Percentiles rank a stretch among this genome's conserved stretches.
These are phyloP conservation scores for Orbilia brochopaga DNA, from an alignment of 2,329 filamentous ascomycete genomes.

Conservation along the genomic window DNA sequence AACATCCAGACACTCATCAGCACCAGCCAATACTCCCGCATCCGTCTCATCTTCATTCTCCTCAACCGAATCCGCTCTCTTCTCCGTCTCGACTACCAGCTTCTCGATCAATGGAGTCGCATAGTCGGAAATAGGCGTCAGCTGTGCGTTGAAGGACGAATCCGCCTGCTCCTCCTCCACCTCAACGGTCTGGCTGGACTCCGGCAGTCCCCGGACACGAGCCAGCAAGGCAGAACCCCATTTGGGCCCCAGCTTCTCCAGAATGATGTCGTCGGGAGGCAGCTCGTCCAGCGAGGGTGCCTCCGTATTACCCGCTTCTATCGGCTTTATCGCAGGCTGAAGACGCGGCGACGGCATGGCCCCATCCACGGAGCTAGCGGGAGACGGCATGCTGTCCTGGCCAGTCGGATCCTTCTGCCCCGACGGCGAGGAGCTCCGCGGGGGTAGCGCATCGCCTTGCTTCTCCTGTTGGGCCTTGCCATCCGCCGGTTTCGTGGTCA, in stretches of 20 bases:
- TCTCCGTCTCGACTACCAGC: slow-evolving; percentile 31
- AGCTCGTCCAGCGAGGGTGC: slow-evolving; percentile 23
- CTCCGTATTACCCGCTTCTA: slow-evolving; percentile 8
- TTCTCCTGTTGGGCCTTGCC: slow-evolving; percentile 12
- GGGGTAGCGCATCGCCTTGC: neutral
- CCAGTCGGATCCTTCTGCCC: slow-evolving; percentile 43
- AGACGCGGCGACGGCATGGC: slow-evolving; percentile 1
- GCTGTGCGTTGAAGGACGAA: slow-evolving; percentile 21
- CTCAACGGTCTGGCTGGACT: slow-evolving; percentile 3
- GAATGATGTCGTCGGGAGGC: slow-evolving; percentile 26
- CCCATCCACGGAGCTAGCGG: slow-evolving; percentile 19
- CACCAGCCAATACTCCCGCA: neutral
- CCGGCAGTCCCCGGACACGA: slow-evolving; percentile 15
- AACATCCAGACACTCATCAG: neutral
- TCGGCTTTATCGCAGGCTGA: slow-evolving; percentile 2
- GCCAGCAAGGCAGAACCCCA: slow-evolving; percentile 25
- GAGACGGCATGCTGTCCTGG: slow-evolving; percentile 30
- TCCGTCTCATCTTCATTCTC: neutral
- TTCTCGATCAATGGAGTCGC: slow-evolving; percentile 28
- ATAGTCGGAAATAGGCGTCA: slow-evolving; percentile 43
- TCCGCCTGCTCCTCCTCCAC: neutral
- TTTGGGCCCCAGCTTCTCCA: slow-evolving; percentile 30
- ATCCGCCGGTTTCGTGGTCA: neutral
- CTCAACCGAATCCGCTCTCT: neutral
- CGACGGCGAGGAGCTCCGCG: too few species aligned